These are phyloP conservation scores for Colletotrichum kahawae DNA, from an alignment of 2,329 filamentous ascomycete genomes.

Conservation along the genomic window DNA sequence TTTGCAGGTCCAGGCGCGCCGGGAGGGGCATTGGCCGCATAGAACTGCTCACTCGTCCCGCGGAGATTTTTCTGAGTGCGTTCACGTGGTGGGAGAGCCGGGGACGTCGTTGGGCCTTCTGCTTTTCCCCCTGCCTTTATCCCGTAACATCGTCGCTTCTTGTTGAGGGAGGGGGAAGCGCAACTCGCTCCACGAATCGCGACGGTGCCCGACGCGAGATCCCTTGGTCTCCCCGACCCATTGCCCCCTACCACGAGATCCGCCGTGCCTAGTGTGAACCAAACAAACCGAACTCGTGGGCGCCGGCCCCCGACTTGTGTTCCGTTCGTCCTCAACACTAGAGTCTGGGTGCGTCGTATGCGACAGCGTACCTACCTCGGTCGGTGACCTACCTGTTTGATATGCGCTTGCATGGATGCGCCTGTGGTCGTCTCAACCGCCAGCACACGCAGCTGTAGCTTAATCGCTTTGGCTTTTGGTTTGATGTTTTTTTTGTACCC, in stretches of 20 bases:
- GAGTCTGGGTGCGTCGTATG: background rate
- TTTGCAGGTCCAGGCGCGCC: conserved; percentile 14
- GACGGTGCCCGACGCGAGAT: conserved; percentile 1
- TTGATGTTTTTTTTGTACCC: background rate
- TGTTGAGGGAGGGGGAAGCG: background rate
- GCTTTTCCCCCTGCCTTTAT: background rate
- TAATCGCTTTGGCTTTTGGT: background rate
- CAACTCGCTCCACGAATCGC: conserved; percentile 15
- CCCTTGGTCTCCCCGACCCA: background rate
- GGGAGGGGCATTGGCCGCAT: conserved; percentile 2
- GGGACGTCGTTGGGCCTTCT: background rate
- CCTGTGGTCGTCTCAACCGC: background rate
- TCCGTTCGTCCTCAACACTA: background rate
- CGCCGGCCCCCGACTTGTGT: background rate
- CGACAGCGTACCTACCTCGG: background rate
- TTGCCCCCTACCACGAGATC: background rate
- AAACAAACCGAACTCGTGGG: background rate
- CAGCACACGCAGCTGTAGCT: background rate
- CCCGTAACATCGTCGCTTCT: background rate
- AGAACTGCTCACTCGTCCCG: background rate
- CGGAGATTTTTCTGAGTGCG: background rate
- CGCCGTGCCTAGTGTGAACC: background rate
- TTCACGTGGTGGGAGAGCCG: conserved; percentile 10
- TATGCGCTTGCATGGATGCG: background rate
- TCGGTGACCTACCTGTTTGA: background rate